These are phyloP conservation scores for Suillus fuscotomentosus DNA, from an alignment of 768 basidiomycete species.

Conservation along the genomic window DNA sequence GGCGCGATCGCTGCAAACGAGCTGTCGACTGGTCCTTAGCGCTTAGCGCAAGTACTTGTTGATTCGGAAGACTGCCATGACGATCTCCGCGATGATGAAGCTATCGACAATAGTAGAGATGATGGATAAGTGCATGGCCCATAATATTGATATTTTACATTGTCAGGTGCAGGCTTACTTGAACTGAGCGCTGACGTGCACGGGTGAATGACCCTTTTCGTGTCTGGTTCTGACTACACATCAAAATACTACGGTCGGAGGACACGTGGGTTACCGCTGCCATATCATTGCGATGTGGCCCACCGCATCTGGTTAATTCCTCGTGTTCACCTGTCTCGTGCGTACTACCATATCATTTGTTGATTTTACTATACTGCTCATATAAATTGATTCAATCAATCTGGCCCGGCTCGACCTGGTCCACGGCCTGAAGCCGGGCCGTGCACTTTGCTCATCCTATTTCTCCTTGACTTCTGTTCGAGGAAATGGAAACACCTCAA, in stretches of 20 bases:
- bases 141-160: neutral
- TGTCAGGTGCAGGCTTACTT: neutral
- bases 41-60: neutral
- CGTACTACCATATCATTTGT: slow-evolving; percentile 11
- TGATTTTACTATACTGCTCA: neutral
- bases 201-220: slow-evolving; percentile 19
- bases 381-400: neutral
- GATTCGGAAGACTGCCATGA: neutral
- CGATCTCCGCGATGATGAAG: neutral
- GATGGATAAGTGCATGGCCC: neutral
- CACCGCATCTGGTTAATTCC: slow-evolving; percentile 11
- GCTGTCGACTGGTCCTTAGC: neutral
- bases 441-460: neutral
- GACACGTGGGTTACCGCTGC: slow-evolving; percentile 24
- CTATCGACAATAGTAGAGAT: neutral
- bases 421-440: neutral
- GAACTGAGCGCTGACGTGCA: slow-evolving; percentile 3
- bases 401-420: neutral
- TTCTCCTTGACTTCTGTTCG: neutral
- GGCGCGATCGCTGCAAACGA: neutral
- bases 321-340: slow-evolving; percentile 9
- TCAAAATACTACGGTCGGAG: slow-evolving; percentile 28
- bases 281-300: slow-evolving; percentile 10
- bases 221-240: slow-evolving; percentile 23
- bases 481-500: neutral